A percentile compares a stretch with the other conserved stretches of the same genome.
These are phyloP conservation scores for Daldinia sp. DNA, from an alignment of 2,329 filamentous ascomycete genomes.

Conservation along the genomic window DNA sequence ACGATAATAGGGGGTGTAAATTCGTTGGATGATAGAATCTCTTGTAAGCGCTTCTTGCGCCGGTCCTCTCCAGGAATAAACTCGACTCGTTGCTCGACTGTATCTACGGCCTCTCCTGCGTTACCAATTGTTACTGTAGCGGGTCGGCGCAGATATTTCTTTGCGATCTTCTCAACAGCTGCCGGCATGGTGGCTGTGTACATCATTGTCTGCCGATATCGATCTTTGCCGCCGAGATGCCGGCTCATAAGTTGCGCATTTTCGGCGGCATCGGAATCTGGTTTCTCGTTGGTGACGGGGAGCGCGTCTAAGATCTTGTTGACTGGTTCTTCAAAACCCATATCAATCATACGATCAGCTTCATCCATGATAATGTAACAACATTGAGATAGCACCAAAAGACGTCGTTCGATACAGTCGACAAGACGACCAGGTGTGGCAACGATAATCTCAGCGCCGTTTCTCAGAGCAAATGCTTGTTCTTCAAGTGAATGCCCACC, in stretches of 20 bases:
- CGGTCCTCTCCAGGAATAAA: slow-evolving; percentile 92
- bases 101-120: slow-evolving; percentile 94
- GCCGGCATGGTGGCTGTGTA: slow-evolving; percentile 99
- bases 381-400: slow-evolving; percentile 93
- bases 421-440: slow-evolving; percentile 98
- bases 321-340: slow-evolving; percentile 96
- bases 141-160: slow-evolving; percentile 92
- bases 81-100: slow-evolving; percentile 96
- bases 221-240: slow-evolving; percentile 78
- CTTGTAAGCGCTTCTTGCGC: slow-evolving; percentile 93
- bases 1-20: slow-evolving; percentile 95
- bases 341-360: slow-evolving; percentile 98
- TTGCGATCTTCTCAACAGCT: slow-evolving; percentile 93
- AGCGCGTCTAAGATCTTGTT: slow-evolving; percentile 97
- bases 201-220: slow-evolving; percentile 99
- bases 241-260: slow-evolving; percentile 85
- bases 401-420: slow-evolving; percentile 93
- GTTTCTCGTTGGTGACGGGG: slow-evolving; percentile 93
- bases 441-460: slow-evolving; percentile 97
- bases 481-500: slow-evolving; percentile 96
- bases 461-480: slow-evolving; percentile 87
- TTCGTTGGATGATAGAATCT: slow-evolving; percentile 84
- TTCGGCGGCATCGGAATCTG: slow-evolving; percentile 92
- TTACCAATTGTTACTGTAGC: slow-evolving; percentile 97
- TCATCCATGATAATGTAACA: slow-evolving; percentile 99